Percentiles rank a stretch among this genome's conserved stretches.
These are phyloP conservation scores for Rauvolfia tetraphylla DNA, from an alignment of 257 asterid species.

Conservation along the genomic window DNA sequence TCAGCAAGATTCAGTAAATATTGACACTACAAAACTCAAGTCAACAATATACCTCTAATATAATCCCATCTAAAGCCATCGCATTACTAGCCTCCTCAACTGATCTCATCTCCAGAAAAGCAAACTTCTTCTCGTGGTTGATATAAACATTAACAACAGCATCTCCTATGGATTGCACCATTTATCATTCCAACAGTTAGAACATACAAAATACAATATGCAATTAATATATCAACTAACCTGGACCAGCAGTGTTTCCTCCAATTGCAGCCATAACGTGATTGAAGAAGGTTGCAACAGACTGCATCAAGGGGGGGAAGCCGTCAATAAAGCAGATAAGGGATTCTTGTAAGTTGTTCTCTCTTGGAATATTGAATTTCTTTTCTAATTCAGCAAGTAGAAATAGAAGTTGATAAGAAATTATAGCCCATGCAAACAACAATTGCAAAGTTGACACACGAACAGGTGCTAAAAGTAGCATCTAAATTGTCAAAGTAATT, in stretches of 20 bases:
- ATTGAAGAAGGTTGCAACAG: conserved; percentile 90
- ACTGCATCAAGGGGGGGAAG: conserved; percentile 34
- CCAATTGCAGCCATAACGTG: conserved; percentile 97
- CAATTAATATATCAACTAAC: conserved; percentile 32
- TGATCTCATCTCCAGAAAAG: conserved; percentile 97
- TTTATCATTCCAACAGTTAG: not conserved
- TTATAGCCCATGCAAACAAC: not conserved
- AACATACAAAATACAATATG: not conserved
- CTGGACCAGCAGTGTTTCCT: conserved; percentile 99
- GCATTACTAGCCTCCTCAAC: conserved; percentile 99
- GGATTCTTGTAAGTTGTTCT: no score
- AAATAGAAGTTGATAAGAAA: not conserved
- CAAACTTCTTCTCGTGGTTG: conserved; percentile 86
- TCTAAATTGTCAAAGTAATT: conserved; percentile 1
- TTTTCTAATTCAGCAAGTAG: no score
- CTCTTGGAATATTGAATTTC: no score
- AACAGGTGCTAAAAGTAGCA: not conserved
- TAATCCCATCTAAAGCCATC: conserved; percentile 94
- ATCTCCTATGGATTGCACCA: conserved; percentile 57
- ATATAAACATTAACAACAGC: conserved; percentile 35
- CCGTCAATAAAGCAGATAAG: not conserved
- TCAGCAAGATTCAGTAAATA: not conserved
- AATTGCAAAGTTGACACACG: not conserved
- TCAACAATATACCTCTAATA: conserved; percentile 69
- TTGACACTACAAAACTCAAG: not conserved